Base-by-base conservation (phyloP, 495 filamentous ascomycete species). In the Bombardia bombarda region DNA sequence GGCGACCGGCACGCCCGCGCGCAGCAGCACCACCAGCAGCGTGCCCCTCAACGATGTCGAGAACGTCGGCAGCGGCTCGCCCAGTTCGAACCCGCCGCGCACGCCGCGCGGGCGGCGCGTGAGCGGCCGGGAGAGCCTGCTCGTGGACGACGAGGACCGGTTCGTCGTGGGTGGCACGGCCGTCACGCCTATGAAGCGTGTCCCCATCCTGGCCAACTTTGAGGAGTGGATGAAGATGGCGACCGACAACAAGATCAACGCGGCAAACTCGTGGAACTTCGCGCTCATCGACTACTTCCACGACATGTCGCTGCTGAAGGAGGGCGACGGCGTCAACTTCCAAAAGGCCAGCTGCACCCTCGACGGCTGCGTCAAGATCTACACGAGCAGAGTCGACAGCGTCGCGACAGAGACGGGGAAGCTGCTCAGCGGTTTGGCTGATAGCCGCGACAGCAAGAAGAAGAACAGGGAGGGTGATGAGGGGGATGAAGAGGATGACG, bases 151-250 rank as follows among this genome's bases (percentile, higher is more conserved):
- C 54, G 83, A 79, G 28, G 70, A 73, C 44, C 61, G 72, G 25
- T 64, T 76, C 16, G 65, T 76, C 20, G 79, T 86, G 23, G 77
- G 70, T 38, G 77, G 78, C 24, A 74, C 68, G 33, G 85, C 81
- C 13, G 84, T 95, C 38, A 97, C 92, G 23, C 92, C 92, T 13
- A 88, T 95, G 83, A 94, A 95, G 72, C 84, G 92, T 32, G 86
- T 95, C 24, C 93, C 92, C 0, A 84, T 99, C 43, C 61, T 97
- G 40, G 93, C 93, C 40, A 97, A 97, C 65, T 99, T 97, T 55
- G 92, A 99, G 63, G 93, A 99, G 58, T 97, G 92, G 92, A 97
- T 99, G 93, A 99, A 97, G 76, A 90, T 97, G 87, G 93, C 93
- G 8, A 97, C 90, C 18, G 92, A 99, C 69, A 99, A 99, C 72